Conservation (phyloP, 2,329 filamentous ascomycete species). For the Neonectria magnoliae region DNA sequence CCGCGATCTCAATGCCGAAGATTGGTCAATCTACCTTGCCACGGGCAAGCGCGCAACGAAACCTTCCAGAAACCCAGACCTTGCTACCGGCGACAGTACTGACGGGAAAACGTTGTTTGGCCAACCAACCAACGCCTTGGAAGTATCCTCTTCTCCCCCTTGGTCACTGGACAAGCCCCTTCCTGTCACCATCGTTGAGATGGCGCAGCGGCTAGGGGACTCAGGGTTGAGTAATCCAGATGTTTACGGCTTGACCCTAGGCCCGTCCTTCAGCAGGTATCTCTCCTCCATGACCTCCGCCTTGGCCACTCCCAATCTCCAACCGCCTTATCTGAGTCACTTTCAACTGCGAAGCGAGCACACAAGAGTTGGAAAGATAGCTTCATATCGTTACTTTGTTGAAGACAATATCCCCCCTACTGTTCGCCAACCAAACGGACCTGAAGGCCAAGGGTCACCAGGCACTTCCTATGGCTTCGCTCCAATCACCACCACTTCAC, state of each 20-base stretch:
- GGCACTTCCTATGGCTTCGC: constrained; percentile 33
- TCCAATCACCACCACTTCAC: constrained; percentile 3
- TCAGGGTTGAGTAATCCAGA: constrained; percentile 50
- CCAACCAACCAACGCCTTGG: constrained; percentile 36
- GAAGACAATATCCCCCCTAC: constrained; percentile 7
- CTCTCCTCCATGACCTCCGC: constrained; percentile 51
- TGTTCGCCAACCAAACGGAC: background rate
- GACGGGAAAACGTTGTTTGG: constrained; percentile 39
- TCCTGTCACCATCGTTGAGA: constrained; percentile 44
- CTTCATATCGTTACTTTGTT: constrained; percentile 48
- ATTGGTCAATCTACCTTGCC: constrained; percentile 65
- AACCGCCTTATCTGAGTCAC: constrained; percentile 47
- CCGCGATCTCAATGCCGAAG: constrained; percentile 64
- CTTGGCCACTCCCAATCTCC: constrained; percentile 45
- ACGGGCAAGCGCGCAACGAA: constrained; percentile 54
- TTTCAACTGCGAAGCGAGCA: constrained; percentile 51
- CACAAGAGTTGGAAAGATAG: constrained; percentile 49
- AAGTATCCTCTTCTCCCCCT: constrained; percentile 41
- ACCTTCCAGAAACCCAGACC: constrained; percentile 38
- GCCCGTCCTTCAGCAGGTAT: constrained; percentile 50
- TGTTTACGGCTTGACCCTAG: constrained; percentile 50
- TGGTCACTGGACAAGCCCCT: constrained; percentile 51
- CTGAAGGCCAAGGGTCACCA: background rate
- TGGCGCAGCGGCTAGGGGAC: constrained; percentile 42
- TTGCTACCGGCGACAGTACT: constrained; percentile 32